phyloP scores from a whole-genome alignment of 1,139 yeast genomes.

The Suhomyces bokatorum region DNA sequence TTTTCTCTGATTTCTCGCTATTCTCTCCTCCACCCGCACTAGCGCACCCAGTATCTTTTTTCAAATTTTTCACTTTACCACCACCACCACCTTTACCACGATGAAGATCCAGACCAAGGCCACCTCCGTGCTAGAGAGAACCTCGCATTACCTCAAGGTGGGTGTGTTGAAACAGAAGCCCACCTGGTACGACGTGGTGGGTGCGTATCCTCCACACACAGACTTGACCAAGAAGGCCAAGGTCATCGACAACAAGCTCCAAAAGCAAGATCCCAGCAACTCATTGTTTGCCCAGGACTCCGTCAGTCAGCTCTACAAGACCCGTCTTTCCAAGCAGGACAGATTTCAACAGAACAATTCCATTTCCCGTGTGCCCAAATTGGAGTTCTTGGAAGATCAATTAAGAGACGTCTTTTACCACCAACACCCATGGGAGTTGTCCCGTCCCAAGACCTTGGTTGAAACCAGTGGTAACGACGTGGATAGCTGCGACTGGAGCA shows the following conservation, averaged over 20 bases:
- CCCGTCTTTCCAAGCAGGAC: constrained; percentile 44
- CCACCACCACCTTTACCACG: constrained; percentile 7
- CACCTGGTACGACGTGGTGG: constrained; percentile 84
- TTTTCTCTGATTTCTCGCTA: background rate
- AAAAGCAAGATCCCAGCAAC: constrained; percentile 27
- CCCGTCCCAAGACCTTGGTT: constrained; percentile 84
- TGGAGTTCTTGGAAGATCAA: constrained; percentile 77
- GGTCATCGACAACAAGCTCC: constrained; percentile 28
- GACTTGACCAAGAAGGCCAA: constrained; percentile 55
- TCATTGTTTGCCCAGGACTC: constrained; percentile 25
- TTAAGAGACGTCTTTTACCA: constrained; percentile 78
- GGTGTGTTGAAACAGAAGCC: constrained; percentile 72
- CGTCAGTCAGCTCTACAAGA: constrained; percentile 37
- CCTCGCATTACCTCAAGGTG: constrained; percentile 66
- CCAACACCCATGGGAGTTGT: constrained; percentile 98
- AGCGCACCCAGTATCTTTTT: background rate
- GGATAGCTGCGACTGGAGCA: constrained; percentile 69
- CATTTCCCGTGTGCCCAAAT: constrained; percentile 57
- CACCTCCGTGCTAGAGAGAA: constrained; percentile 69
- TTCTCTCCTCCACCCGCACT: background rate
- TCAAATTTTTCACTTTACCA: constrained; percentile 10
- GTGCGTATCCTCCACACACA: constrained; percentile 73
- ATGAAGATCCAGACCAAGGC: constrained; percentile 76
- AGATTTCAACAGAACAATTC: constrained; percentile 30
- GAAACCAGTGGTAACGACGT: constrained; percentile 65